phyloP scores from a whole-genome alignment of 176 grass and related monocot genomes.

The Poa annua region DNA sequence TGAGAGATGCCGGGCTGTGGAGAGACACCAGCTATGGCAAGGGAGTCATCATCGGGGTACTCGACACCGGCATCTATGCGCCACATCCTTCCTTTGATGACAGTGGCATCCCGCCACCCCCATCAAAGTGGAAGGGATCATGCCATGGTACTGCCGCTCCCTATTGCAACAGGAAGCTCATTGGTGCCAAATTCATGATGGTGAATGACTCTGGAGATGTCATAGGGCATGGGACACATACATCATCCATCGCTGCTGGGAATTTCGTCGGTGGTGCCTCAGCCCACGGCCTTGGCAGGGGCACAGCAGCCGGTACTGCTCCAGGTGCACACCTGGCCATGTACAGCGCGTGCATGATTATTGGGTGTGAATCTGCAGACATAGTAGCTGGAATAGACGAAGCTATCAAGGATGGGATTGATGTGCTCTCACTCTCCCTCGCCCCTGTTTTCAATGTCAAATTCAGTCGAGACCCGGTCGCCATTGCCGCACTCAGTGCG shows the following conservation, averaged over 20 bases:
- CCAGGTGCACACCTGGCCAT: conserved; percentile 59
- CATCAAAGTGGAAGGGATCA: conserved; percentile 54
- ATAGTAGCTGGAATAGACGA: conserved; percentile 49
- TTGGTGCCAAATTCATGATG: conserved; percentile 30
- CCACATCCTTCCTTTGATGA: conserved; percentile 57
- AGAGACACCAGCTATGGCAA: conserved; percentile 39
- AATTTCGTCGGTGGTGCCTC: conserved; percentile 30
- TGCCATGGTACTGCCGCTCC: conserved; percentile 32
- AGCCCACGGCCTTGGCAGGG: conserved; percentile 24
- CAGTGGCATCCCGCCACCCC: conserved; percentile 55
- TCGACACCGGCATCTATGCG: conserved; percentile 53
- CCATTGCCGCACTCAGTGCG: conserved; percentile 50
- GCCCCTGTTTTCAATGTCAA: background rate
- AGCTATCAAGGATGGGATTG: conserved; percentile 50
- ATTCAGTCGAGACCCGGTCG: conserved; percentile 26
- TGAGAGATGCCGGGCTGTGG: conserved; percentile 33
- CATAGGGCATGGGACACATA: conserved; percentile 60
- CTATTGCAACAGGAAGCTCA: conserved; percentile 57
- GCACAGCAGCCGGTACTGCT: conserved; percentile 44
- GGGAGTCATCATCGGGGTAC: conserved; percentile 50
- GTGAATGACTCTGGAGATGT: conserved; percentile 14
- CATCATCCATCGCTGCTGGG: conserved; percentile 50
- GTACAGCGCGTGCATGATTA: conserved; percentile 47
- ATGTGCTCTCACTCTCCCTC: conserved; percentile 61
- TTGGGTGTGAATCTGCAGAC: conserved; percentile 25